Conservation (phyloP, 2,329 filamentous ascomycete genomes). For the Fusarium robinianum region DNA sequence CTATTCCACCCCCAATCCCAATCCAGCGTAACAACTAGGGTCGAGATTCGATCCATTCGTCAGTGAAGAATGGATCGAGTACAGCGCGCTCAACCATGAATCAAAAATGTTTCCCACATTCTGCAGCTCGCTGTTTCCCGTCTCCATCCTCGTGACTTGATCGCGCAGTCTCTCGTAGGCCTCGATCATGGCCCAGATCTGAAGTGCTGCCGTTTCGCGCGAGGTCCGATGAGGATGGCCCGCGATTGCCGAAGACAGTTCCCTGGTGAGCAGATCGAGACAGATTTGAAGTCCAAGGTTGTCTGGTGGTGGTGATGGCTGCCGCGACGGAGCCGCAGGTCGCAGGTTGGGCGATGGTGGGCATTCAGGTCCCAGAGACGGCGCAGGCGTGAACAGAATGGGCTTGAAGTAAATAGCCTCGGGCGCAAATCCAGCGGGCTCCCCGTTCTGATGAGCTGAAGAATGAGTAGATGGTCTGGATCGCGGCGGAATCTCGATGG, state of each 20-base stretch:
- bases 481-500: conserved; percentile 32
- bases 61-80: conserved; percentile 49
- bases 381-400: conserved; percentile 45
- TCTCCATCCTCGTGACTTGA: conserved; percentile 45
- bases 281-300: conserved; percentile 55
- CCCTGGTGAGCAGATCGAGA: conserved; percentile 54
- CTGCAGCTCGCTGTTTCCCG: conserved; percentile 39
- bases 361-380: conserved; percentile 37
- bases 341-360: conserved; percentile 13
- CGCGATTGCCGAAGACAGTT: conserved; percentile 51
- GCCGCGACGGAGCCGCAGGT: conserved; percentile 20
- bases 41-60: conserved; percentile 29
- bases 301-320: conserved; percentile 34
- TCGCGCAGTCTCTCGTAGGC: conserved; percentile 60
- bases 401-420: conserved; percentile 54
- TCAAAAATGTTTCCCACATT: conserved; percentile 49
- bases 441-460: conserved; percentile 50
- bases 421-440: conserved; percentile 53
- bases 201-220: conserved; percentile 50
- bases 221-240: conserved; percentile 31
- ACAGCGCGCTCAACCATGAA: conserved; percentile 56
- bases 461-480: conserved; percentile 34
- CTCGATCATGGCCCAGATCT: conserved; percentile 63
- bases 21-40: conserved; percentile 39
- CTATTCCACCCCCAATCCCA: conserved; percentile 35